phyloP scores from a whole-genome alignment of 768 basidiomycete species.

The Lentinula guzmanii region DNA sequence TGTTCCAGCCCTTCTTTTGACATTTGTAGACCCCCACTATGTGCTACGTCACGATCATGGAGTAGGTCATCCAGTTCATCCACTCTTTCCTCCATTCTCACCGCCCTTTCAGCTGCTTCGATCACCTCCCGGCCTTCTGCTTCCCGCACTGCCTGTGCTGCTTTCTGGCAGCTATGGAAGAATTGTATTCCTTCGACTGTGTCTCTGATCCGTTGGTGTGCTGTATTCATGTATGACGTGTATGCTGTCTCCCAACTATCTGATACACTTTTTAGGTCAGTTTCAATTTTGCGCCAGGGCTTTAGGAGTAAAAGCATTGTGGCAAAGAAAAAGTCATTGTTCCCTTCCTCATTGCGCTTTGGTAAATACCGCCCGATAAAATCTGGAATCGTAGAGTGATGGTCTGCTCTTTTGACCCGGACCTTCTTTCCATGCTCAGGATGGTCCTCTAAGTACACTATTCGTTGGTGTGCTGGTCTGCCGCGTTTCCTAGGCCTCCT shows the following conservation, averaged over 20 bases:
- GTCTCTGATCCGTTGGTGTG: background rate
- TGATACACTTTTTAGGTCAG: slow-evolving; percentile 17
- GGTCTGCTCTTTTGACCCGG: slow-evolving; percentile 10
- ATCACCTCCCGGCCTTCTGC: background rate
- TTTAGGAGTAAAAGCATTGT: slow-evolving; percentile 28
- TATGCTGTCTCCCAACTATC: slow-evolving; percentile 18
- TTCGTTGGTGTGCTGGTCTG: slow-evolving; percentile 7
- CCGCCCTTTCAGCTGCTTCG: no score
- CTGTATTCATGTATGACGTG: background rate
- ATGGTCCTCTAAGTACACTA: slow-evolving; percentile 8
- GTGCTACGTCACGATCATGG: slow-evolving; percentile 6
- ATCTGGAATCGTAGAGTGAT: slow-evolving; percentile 27
- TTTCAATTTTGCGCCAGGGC: slow-evolving; percentile 26
- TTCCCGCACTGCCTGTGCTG: background rate
- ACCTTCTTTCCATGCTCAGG: background rate
- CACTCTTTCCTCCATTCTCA: background rate
- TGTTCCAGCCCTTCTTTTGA: slow-evolving; percentile 8
- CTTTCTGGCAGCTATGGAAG: background rate
- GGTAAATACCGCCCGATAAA: slow-evolving; percentile 34
- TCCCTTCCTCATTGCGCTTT: slow-evolving; percentile 15
- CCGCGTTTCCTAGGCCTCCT: background rate
- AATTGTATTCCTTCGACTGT: background rate
- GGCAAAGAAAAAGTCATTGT: slow-evolving; percentile 25
- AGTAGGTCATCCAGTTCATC: background rate
- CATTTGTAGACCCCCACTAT: slow-evolving; percentile 3